A percentile compares a stretch with the other conserved stretches of the same genome.
phyloP scores from a whole-genome alignment of 1,284 basidiomycete genomes.

The Puccinia triticina region DNA sequence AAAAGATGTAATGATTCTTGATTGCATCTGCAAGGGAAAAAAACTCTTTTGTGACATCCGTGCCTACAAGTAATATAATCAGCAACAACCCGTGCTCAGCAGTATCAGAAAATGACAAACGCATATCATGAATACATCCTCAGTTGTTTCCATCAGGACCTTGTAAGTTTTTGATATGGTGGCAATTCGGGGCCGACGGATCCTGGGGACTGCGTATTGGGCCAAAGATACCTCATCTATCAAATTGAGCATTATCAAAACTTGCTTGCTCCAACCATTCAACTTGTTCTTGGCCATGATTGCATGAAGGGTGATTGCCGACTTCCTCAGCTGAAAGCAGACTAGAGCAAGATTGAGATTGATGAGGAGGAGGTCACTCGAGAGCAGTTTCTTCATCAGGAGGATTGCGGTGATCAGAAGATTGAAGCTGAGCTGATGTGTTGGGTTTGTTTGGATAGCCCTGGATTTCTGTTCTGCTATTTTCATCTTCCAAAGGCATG shows the following conservation, averaged over 20 bases:
- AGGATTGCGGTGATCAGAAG: too few relatives aligned
- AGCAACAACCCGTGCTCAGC: neutral
- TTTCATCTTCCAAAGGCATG: slow-evolving; percentile 11
- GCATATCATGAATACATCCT: neutral
- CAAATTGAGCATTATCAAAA: too few relatives aligned
- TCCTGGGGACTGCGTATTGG: neutral
- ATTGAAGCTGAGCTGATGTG: neutral
- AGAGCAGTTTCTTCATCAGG: neutral
- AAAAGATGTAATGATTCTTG: neutral
- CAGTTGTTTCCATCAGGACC: neutral
- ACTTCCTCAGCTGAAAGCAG: too few relatives aligned
- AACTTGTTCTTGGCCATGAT: too few relatives aligned
- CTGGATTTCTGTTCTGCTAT: neutral
- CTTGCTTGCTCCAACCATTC: too few relatives aligned
- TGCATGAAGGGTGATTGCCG: too few relatives aligned
- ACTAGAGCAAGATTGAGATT: too few relatives aligned
- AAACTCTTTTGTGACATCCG: neutral
- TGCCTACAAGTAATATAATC: too few relatives aligned
- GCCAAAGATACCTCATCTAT: too few relatives aligned
- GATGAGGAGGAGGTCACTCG: too few relatives aligned
- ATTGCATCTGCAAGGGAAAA: neutral
- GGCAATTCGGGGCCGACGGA: neutral
- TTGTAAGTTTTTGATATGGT: neutral
- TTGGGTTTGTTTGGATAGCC: neutral
- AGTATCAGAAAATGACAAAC: neutral